Base-by-base conservation (phyloP, 2,329 filamentous ascomycete species). In the Aureobasidium sp. region DNA sequence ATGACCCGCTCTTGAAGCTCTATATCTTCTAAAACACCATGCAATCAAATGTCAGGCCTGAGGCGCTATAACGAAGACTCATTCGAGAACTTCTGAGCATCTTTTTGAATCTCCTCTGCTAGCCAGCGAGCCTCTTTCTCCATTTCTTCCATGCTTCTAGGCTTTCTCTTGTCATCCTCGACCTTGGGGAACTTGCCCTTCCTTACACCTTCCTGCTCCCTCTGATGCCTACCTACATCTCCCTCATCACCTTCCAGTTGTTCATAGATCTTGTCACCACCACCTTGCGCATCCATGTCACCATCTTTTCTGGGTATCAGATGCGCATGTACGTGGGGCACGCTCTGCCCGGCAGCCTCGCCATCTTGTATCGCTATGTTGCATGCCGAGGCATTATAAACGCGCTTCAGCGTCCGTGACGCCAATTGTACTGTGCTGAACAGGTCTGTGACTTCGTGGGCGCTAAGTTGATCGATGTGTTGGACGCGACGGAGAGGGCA, bases 331-430 rank as follows among this genome's bases (percentile, higher is more conserved):
- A 97, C 86, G 76, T 99, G 94, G 9, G 90, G 82, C 48, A 99
- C 93, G 62, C 91, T 96, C 82, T 99, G 94, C 0, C 94, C 94
- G 0, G 94, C 91, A 64, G 91, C 90, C 36, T 81, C 78, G 23
- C 94, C 94, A 74, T 99, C 94, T 74, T 99, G 94, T n/a, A 99
- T 83, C 0, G 93, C 92, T 55, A 99, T 87, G 72, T 96, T 97
- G 77, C 97, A 88, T 64, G 90, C 89, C 10, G 89, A 85, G 6
- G 85, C 88, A 37, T 81, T 71, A 72, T 83, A 82, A 65, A 85
- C 74, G 34, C 79, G 78, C 70, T 83, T 78, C 8, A 97, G 82
- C 78, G 95, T 91, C 51, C 82, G 83, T 68, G 92, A 87, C 6
- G 96, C 87, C 44, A 85, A 84, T 74, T 94, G 91, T 32, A 96